Conservation (phyloP, 2,329 filamentous ascomycete genomes). For the Xylariaceae sp. region DNA sequence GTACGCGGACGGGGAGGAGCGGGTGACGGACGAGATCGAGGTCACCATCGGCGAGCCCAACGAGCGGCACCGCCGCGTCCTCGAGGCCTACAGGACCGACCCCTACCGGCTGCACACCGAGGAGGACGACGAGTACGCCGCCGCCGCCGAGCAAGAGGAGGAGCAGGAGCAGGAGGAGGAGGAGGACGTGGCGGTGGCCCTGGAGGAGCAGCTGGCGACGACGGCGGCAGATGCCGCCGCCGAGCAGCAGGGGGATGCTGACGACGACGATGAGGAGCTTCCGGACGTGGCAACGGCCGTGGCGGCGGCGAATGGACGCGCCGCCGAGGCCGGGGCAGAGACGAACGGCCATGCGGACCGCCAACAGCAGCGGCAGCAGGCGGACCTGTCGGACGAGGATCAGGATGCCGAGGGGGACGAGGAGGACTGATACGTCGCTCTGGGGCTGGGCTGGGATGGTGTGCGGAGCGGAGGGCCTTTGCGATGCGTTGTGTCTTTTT, state of each 20-base stretch:
- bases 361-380: too few species aligned
- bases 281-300: background rate
- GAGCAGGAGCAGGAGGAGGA: background rate
- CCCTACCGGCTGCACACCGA: background rate
- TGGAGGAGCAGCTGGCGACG: background rate
- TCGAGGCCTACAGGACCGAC: background rate
- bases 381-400: constrained; percentile 1
- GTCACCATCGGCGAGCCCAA: background rate
- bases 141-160: background rate
- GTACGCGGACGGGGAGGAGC: background rate
- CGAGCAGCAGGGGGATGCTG: background rate
- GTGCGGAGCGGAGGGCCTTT: too few species aligned
- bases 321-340: background rate
- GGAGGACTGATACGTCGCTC: background rate
- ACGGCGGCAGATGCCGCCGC: background rate
- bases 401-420: background rate
- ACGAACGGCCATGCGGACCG: too few species aligned
- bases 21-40: background rate
- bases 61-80: background rate
- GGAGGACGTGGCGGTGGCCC: background rate
- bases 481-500: too few species aligned
- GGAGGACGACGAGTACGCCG: background rate
- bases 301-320: background rate
- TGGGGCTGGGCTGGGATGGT: too few species aligned
- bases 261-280: background rate